Evolutionary conservation across 768 basidiomycete genomes (phyloP).

Genomic region (button mushroom (Agaricus bisporus)): DNA sequence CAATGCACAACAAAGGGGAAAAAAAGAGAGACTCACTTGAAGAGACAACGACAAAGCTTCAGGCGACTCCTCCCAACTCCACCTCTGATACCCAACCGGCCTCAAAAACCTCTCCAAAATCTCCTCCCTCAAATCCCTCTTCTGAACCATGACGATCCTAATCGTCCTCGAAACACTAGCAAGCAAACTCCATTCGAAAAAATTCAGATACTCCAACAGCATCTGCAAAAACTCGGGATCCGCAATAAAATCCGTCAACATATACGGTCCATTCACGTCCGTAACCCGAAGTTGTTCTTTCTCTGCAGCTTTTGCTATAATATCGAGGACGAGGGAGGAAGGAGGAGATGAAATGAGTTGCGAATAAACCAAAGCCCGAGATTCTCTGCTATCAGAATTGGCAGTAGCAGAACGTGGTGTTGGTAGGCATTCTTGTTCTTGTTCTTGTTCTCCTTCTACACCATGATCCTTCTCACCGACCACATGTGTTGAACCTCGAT

Average conservation of each 20-base stretch:
- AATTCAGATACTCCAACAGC: constrained; percentile 60
- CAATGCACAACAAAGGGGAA: background rate
- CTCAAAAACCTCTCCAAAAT: constrained; percentile 64
- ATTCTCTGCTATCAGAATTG: background rate
- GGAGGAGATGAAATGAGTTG: constrained; percentile 9
- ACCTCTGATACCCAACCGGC: constrained; percentile 68
- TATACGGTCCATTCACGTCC: constrained; percentile 27
- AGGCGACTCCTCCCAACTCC: constrained; percentile 45
- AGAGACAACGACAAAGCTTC: constrained; percentile 64
- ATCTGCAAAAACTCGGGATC: constrained; percentile 44
- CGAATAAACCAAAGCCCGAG: background rate
- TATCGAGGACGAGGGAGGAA: background rate
- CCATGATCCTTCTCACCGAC: background rate
- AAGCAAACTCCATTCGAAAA: constrained; percentile 64
- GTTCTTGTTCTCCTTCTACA: background rate
- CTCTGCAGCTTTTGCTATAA: background rate
- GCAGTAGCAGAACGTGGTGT: background rate
- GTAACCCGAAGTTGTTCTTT: background rate
- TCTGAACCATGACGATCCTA: constrained; percentile 41
- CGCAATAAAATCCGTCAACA: constrained; percentile 50
- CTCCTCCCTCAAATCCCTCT: constrained; percentile 47
- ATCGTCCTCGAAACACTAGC: constrained; percentile 52
- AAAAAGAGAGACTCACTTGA: constrained; percentile 36
- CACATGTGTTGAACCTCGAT: background rate
- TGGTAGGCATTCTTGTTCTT: background rate